Evolutionary conservation across 345 rosid species (phyloP).

Genomic region (Eucalyptus shirleyi): DNA sequence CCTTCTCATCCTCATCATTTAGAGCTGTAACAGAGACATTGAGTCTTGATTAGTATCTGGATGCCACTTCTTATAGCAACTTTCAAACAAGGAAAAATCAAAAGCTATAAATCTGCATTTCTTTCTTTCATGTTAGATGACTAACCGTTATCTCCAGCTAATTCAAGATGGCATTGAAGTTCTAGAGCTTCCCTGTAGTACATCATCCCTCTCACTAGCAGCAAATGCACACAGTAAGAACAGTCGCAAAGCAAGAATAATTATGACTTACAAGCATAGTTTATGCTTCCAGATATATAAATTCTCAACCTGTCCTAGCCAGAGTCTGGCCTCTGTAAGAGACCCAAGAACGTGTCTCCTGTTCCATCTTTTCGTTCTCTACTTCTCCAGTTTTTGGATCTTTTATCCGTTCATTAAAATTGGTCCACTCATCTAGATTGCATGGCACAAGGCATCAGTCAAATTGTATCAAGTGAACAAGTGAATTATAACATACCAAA

Average conservation of each 20-base stretch:
- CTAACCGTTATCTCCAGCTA: constrained; percentile 50
- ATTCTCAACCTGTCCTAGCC: constrained; percentile 66
- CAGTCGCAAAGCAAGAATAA: background rate
- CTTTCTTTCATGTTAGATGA: background rate
- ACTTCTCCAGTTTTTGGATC: constrained; percentile 2
- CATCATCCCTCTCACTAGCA: constrained; percentile 97
- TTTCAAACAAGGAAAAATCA: background rate
- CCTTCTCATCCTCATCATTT: constrained; percentile 5
- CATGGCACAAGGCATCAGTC: background rate
- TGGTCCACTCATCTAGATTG: constrained; percentile 77
- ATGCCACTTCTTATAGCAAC: background rate
- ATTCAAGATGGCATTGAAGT: constrained; percentile 71
- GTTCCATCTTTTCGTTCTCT: constrained; percentile 22
- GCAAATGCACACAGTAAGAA: background rate
- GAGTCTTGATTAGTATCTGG: background rate
- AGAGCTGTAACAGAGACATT: constrained; percentile 25
- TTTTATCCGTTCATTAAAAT: constrained; percentile 42
- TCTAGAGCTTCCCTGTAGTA: constrained; percentile 72
- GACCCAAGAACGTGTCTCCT: constrained; percentile 61
- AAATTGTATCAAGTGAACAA: background rate
- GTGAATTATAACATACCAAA: background rate
- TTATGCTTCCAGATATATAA: background rate
- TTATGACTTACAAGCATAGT: background rate
- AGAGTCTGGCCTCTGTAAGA: constrained; percentile 96
- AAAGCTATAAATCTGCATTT: background rate